phyloP scores from a whole-genome alignment of 31 red algal genomes.

The Asparagopsis taxiformis region DNA sequence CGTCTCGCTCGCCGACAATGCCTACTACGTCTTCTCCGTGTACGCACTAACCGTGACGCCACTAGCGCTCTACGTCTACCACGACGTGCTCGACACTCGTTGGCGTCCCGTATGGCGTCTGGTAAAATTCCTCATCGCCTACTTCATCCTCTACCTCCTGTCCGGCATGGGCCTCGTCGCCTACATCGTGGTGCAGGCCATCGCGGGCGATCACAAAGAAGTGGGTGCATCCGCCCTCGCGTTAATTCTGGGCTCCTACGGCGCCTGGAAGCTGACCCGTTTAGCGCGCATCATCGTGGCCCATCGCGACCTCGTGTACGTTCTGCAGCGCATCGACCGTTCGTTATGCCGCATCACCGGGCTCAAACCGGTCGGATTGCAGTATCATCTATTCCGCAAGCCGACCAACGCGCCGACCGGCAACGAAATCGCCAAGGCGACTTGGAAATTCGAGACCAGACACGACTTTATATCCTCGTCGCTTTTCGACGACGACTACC shows the following conservation, averaged over 20 bases:
- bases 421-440: background rate
- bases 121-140: constrained; percentile 33
- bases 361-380: constrained; percentile 22
- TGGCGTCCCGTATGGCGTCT: constrained; percentile 66
- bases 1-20: constrained; percentile 12
- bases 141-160: constrained; percentile 42
- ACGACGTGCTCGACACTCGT: constrained; percentile 44
- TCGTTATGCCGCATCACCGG: constrained; percentile 19
- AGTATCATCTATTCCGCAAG: constrained; percentile 46
- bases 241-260: constrained; percentile 51
- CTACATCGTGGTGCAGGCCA: constrained; percentile 35
- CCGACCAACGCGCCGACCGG: background rate
- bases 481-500: constrained; percentile 61
- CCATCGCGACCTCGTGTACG: constrained; percentile 36
- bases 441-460: constrained; percentile 30
- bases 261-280: constrained; percentile 57
- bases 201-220: constrained; percentile 45
- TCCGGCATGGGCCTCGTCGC: constrained; percentile 20
- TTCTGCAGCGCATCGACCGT: constrained; percentile 46
- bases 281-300: constrained; percentile 45
- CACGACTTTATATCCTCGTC: constrained; percentile 54
- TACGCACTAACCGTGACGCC: constrained; percentile 43
- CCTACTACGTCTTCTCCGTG: constrained; percentile 28
- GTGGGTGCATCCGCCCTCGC: constrained; percentile 56
- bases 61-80: constrained; percentile 58